Base-by-base conservation (phyloP, 345 rosid genomes). In the Luvunga scandens region DNA sequence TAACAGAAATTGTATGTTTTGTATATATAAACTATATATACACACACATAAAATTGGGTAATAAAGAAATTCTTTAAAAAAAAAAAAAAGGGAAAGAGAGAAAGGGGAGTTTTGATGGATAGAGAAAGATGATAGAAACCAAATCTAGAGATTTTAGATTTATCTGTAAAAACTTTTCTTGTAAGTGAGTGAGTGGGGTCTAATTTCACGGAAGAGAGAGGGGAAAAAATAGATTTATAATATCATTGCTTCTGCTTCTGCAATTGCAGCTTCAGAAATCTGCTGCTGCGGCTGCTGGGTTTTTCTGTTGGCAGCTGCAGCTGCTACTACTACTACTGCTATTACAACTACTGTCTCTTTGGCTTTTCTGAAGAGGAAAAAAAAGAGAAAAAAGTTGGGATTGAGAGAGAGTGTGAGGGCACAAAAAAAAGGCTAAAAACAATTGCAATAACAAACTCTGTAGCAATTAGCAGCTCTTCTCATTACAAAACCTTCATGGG, bases 281-380 rank as follows among this genome's bases (percentile, higher is more conserved):
- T 79, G 79, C 56, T 59, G 63, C 64, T 34, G 38, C 42, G 63
- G 79, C 65, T 33, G 64, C 77, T 76, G 53, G 71, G 27, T 65
- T 72, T 72, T 72, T 56, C 65, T 34, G 75, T 22, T 31, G 62
- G 63, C 63, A 31, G 60, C 73, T 72, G 66, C 22, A 71, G 79
- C 69, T 27, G 57, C 77, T 76, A 72, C 66, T 62, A 65, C 78
- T 81, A 45, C 50, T 36, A n/a, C n/a, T n/a, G n/a, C n/a, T 31
- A 31, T 3, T 6, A 45, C 50, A 45, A 45, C 74, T 50, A 73
- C 89, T 87, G 88, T 84, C 86, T 73, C 84, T 81, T 85, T 83
- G 89, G 91, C 79, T 79, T 82, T 86, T 77, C 33, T 60, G 24
- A 57, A 18, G 28, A 30, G 67, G 28, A 76, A 53, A 7, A 57